Conservation (phyloP, 140 eudicot species). For the Stevia rebaudiana region DNA sequence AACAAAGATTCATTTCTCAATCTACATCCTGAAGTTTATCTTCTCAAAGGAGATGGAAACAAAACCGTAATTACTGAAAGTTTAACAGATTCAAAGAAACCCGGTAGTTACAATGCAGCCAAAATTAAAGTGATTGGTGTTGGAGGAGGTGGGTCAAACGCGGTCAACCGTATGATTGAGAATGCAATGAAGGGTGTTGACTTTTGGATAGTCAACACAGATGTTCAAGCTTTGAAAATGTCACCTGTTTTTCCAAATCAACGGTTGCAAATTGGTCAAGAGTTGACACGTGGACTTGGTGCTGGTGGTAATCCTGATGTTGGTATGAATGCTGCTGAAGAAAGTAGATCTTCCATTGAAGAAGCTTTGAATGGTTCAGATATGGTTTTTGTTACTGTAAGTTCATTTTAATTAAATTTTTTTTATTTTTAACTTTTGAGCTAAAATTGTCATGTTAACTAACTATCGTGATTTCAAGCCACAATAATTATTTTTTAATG, state of each 20-base stretch:
- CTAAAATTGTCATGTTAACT: too few relatives aligned
- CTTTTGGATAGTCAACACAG: constrained; percentile 92
- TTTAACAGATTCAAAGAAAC: constrained; percentile 35
- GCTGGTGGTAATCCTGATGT: constrained; percentile 98
- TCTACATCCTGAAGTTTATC: constrained; percentile 61
- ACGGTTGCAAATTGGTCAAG: constrained; percentile 78
- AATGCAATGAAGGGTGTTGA: constrained; percentile 86
- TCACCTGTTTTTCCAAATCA: constrained; percentile 68
- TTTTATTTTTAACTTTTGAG: too few relatives aligned
- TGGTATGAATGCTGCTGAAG: constrained; percentile 93
- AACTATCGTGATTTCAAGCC: too few relatives aligned
- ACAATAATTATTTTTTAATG: too few relatives aligned
- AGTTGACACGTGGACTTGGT: constrained; percentile 93
- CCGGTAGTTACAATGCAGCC: constrained; percentile 57
- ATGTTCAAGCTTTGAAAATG: constrained; percentile 83
- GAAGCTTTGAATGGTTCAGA: constrained; percentile 86
- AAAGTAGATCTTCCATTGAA: constrained; percentile 66
- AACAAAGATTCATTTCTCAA: constrained; percentile 62
- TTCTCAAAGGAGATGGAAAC: constrained; percentile 66
- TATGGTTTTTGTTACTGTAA: constrained; percentile 97
- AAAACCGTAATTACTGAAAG: constrained; percentile 41
- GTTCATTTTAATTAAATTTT: constrained; percentile 4
- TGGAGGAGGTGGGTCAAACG: constrained; percentile 99
- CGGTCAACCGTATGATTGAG: constrained; percentile 95
- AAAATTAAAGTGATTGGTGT: constrained; percentile 94